phyloP scores from a whole-genome alignment of 495 filamentous ascomycete genomes.

The Neurospora pannonica region DNA sequence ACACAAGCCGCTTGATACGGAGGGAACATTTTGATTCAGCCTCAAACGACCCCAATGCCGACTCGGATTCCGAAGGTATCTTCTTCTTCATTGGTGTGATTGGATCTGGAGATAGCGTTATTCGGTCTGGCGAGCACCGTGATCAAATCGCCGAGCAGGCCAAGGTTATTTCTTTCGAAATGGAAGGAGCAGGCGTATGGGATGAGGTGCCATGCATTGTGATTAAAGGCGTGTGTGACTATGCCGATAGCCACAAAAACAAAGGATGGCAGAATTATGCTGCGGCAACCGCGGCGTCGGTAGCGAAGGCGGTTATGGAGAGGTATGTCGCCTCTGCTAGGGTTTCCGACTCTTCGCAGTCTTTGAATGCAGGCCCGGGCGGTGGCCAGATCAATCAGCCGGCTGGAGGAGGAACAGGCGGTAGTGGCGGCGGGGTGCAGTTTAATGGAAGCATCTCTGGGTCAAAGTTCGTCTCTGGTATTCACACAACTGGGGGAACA shows the following conservation, averaged over 20 bases:
- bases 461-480: background rate
- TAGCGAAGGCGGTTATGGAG: conserved; percentile 10
- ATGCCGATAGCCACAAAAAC: conserved; percentile 37
- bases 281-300: conserved; percentile 26
- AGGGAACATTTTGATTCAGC: no score
- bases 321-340: background rate
- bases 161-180: conserved; percentile 32
- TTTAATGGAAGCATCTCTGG: background rate
- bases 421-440: background rate
- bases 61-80: no score
- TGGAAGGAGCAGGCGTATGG: conserved; percentile 37
- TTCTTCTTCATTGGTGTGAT: no score
- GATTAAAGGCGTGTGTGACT: conserved; percentile 30
- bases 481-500: background rate
- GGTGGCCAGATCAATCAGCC: background rate
- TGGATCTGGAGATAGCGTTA: no score
- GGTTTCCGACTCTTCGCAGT: background rate
- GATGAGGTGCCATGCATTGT: conserved; percentile 27
- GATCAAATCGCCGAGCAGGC: no score
- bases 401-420: background rate
- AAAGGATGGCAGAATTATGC: conserved; percentile 33
- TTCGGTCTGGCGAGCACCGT: no score
- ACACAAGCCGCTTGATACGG: no score
- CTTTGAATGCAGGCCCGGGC: no score
- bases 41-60: no score